Evolutionary conservation across 106 monocot species (phyloP).

Genomic region (Ottelia alismoides): DNA sequence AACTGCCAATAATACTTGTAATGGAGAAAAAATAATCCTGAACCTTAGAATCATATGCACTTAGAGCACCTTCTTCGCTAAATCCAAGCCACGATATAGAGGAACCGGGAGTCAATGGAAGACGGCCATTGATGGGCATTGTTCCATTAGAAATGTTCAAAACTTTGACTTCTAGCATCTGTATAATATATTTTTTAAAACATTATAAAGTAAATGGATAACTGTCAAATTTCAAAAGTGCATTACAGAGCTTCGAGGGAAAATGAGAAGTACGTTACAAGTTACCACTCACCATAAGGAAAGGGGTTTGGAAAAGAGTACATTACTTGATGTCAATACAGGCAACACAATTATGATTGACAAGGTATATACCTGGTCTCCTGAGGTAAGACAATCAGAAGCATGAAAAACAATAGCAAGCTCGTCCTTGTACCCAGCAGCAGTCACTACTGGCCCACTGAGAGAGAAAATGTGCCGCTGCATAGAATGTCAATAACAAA

Average conservation of each 20-base stretch:
- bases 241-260: too few species aligned
- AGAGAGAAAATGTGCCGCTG: conserved; percentile 75
- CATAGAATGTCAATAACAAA: too few species aligned
- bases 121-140: conserved; percentile 30
- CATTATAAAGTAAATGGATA: too few species aligned
- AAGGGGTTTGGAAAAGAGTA: too few species aligned
- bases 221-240: too few species aligned
- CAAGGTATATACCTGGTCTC: conserved; percentile 75
- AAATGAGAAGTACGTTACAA: too few species aligned
- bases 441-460: conserved; percentile 72
- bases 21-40: too few species aligned
- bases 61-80: conserved; percentile 83
- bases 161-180: conserved; percentile 75
- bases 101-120: conserved; percentile 66
- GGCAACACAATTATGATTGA: too few species aligned
- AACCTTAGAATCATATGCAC: conserved; percentile 88
- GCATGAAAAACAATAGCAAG: conserved; percentile 83
- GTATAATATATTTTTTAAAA: too few species aligned
- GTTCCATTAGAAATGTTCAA: conserved; percentile 52
- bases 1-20: too few species aligned
- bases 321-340: too few species aligned
- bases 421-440: conserved; percentile 57
- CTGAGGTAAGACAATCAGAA: conserved; percentile 76
- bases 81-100: conserved; percentile 84
- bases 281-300: too few species aligned